Evolutionary conservation across 2,329 filamentous ascomycete genomes (phyloP).

Genomic region (Arachnomyces sp.): DNA sequence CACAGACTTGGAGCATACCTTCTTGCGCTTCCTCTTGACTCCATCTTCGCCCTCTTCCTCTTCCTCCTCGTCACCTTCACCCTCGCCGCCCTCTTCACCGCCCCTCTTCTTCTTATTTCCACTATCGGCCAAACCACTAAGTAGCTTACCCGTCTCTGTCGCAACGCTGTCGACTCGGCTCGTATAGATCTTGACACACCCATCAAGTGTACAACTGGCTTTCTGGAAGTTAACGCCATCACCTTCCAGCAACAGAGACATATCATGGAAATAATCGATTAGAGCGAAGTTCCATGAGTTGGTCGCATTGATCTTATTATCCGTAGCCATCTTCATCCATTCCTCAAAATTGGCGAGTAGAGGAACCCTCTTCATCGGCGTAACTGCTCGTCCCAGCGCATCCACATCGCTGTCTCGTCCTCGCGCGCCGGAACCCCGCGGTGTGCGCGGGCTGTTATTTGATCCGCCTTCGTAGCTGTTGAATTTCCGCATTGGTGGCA

Average conservation of each 20-base stretch:
- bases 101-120: constrained; percentile 61
- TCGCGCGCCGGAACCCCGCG: constrained; percentile 30
- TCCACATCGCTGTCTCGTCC: constrained; percentile 44
- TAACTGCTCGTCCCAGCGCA: constrained; percentile 65
- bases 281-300: constrained; percentile 99
- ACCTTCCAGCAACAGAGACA: constrained; percentile 92
- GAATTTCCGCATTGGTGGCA: constrained; percentile 30
- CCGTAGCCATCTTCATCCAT: constrained; percentile 99
- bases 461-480: constrained; percentile 28
- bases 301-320: constrained; percentile 96
- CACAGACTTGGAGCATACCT: constrained; percentile 42
- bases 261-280: constrained; percentile 99
- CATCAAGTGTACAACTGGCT: constrained; percentile 92
- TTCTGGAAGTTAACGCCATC: constrained; percentile 98
- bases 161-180: constrained; percentile 97
- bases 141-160: constrained; percentile 87
- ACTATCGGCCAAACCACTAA: constrained; percentile 80
- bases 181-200: constrained; percentile 98
- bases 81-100: constrained; percentile 52
- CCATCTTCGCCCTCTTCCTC: constrained; percentile 41
- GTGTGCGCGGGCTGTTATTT: constrained; percentile 43
- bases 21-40: constrained; percentile 54
- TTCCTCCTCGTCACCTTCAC: constrained; percentile 57
- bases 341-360: constrained; percentile 98
- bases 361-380: constrained; percentile 91